Percentiles rank a stretch among this genome's conserved stretches.
Conservation (phyloP, 805 yeast genomes). For the Ogataea neopini region DNA sequence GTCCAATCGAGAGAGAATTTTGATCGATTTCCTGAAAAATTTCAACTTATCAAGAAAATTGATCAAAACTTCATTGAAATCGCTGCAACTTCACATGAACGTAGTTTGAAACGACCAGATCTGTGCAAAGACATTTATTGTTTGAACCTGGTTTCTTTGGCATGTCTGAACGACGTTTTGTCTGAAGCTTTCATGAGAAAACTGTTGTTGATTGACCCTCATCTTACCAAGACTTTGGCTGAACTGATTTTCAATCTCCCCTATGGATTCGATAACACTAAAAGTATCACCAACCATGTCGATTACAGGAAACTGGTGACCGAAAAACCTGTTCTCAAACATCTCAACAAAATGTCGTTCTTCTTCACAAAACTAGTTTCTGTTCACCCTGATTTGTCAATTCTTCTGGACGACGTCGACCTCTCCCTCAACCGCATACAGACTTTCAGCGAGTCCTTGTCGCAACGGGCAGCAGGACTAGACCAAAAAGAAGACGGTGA, state of each 20-base stretch:
- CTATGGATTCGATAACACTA: conserved; percentile 28
- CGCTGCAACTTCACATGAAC: conserved; percentile 15
- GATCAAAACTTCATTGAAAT: conserved; percentile 19
- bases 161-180: conserved; percentile 19
- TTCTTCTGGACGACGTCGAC: conserved; percentile 24
- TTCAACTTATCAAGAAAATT: conserved; percentile 23
- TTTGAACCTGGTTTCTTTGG: conserved; percentile 19
- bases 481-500: conserved; percentile 13
- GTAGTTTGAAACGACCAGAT: conserved; percentile 3
- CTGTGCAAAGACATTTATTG: conserved; percentile 16
- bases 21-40: conserved; percentile 30
- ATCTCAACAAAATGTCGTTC: conserved; percentile 49
- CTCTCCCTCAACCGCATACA: conserved; percentile 29
- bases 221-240: conserved; percentile 19
- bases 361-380: conserved; percentile 31
- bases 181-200: conserved; percentile 8
- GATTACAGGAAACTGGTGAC: conserved; percentile 5
- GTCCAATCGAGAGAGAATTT: conserved; percentile 27
- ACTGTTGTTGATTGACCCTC: conserved; percentile 15
- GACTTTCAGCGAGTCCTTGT: conserved; percentile 31
- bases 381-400: conserved; percentile 14
- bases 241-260: conserved; percentile 23
- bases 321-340: conserved; percentile 45
- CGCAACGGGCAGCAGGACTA: conserved; percentile 18
- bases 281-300: background rate